A percentile compares a stretch with the other conserved stretches of the same genome.
Evolutionary conservation across 768 basidiomycete species (phyloP).

Genomic region (Leccinum incarnatum): DNA sequence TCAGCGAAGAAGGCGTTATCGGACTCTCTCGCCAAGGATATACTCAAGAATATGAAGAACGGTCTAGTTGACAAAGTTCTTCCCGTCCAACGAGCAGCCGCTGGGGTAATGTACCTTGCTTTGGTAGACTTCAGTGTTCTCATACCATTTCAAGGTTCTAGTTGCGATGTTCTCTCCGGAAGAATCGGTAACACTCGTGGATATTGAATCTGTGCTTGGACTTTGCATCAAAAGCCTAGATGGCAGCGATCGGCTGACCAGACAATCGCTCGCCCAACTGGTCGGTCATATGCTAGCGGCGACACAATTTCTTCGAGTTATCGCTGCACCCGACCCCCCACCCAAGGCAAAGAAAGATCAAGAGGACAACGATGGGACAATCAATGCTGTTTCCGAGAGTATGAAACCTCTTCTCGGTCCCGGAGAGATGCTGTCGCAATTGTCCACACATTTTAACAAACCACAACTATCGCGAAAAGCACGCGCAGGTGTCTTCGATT

Average conservation of each 20-base stretch:
- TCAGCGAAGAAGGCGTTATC: slow-evolving; percentile 83
- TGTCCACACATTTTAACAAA: slow-evolving; percentile 83
- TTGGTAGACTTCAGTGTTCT: slow-evolving; percentile 9
- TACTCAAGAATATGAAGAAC: slow-evolving; percentile 77
- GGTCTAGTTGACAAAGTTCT: slow-evolving; percentile 79
- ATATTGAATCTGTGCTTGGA: slow-evolving; percentile 73
- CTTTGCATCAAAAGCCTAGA: slow-evolving; percentile 76
- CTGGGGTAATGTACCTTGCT: slow-evolving; percentile 51
- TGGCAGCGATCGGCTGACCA: slow-evolving; percentile 76
- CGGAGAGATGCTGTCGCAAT: slow-evolving; percentile 75
- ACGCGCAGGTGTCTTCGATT: slow-evolving; percentile 84
- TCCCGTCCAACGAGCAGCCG: slow-evolving; percentile 79
- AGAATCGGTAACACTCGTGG: slow-evolving; percentile 54
- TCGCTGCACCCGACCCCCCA: slow-evolving; percentile 42
- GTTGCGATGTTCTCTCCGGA: slow-evolving; percentile 58
- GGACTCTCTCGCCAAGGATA: slow-evolving; percentile 74
- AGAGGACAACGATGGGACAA: slow-evolving; percentile 56
- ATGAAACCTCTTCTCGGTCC: slow-evolving; percentile 70
- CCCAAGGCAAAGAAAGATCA: slow-evolving; percentile 65
- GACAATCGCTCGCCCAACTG: slow-evolving; percentile 76
- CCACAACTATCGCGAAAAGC: slow-evolving; percentile 61
- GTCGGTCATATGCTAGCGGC: slow-evolving; percentile 81
- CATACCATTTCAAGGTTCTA: slow-evolving; percentile 42
- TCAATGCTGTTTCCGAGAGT: slow-evolving; percentile 46
- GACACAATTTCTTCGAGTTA: slow-evolving; percentile 68